Base-by-base conservation (phyloP, 805 yeast species). In the Wickerhamiella spandovensis region DNA sequence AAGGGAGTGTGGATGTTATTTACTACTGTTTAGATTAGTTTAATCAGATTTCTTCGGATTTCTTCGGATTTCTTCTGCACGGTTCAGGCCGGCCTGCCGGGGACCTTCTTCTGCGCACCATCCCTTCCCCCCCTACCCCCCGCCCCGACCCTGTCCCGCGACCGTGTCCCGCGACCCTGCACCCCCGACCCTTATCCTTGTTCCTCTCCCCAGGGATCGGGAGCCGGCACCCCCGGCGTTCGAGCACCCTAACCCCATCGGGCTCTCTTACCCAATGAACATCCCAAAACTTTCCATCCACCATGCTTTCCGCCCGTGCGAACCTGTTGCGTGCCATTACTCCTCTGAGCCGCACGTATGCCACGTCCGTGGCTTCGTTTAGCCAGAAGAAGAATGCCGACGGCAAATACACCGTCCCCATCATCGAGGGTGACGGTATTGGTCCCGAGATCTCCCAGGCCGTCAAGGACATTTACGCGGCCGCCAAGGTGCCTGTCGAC, bases 381-480 rank as follows among this genome's bases (percentile, higher is more conserved):
- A 65, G 61, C 48, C 74, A 71, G 50, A 54, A 59, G 56, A 67
- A 67, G 61, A 68, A 67, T 51, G 60, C 66, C 44, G 61, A 62
- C 48, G 97, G 97, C 57, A 84, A 84, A 63, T 90, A 80, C 74
- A 79, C 86, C 50, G 98, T 92, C 56, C 90, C 98, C 44, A 76
- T 92, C 73, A 90, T 92, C 62, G 97, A 89, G 72, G 97, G 97
- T 73, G 97, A 90, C 67, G 98, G 98, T 76, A 88, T 90, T 60
- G 98, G 98, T 62, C 77, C 82, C 48, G 98, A 92, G 71, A 92
- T 92, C 67, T 84, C 97, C 58, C 79, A 84, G 63, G 85, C 97
- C 48, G 97, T 92, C 59, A 85, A 89, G 75, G 78, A 83, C 58
- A 90, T 92, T 64, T 92, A 87, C 73, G 73, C 81, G 48, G 97